A percentile compares a stretch with the other conserved stretches of the same genome.
Evolutionary conservation across 805 yeast genomes (phyloP).

Genomic region (Starmerella scarabaei): DNA sequence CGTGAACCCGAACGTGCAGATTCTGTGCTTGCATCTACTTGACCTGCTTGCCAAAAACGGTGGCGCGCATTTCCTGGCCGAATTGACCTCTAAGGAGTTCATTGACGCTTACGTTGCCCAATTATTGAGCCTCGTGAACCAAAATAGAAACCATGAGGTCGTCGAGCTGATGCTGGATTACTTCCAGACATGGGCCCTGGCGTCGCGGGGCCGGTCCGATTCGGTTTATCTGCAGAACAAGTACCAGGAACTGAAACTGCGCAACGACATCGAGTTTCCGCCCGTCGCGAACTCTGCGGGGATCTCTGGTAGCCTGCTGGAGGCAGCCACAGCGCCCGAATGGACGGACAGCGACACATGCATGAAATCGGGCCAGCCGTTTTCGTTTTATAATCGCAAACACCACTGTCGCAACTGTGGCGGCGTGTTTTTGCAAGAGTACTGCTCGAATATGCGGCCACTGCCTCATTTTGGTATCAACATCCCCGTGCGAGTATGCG

Average conservation of each 20-base stretch:
- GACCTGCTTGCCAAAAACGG: slow-evolving; percentile 89
- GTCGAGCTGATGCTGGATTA: slow-evolving; percentile 47
- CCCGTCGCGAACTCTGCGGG: slow-evolving; percentile 23
- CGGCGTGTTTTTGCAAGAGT: slow-evolving; percentile 77
- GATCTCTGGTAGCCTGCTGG: slow-evolving; percentile 47
- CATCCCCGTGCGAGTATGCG: slow-evolving; percentile 88
- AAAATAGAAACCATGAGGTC: slow-evolving; percentile 38
- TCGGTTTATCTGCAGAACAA: slow-evolving; percentile 50
- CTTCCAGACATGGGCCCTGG: slow-evolving; percentile 64
- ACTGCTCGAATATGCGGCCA: slow-evolving; percentile 60
- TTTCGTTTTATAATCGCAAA: slow-evolving; percentile 72
- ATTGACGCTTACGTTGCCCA: slow-evolving; percentile 66
- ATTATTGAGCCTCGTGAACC: slow-evolving; percentile 33
- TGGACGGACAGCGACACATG: slow-evolving; percentile 95
- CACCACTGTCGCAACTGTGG: slow-evolving; percentile 98
- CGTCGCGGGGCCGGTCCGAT: slow-evolving; percentile 56
- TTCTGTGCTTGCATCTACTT: slow-evolving; percentile 58
- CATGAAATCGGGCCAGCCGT: slow-evolving; percentile 77
- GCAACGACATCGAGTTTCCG: slow-evolving; percentile 57
- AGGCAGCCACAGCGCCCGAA: slow-evolving; percentile 88
- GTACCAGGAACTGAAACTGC: slow-evolving; percentile 40
- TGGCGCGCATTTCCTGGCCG: slow-evolving; percentile 70
- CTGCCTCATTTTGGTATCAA: slow-evolving; percentile 75
- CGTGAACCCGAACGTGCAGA: slow-evolving; percentile 67
- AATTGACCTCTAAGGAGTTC: slow-evolving; percentile 72